Conservation (phyloP, 495 filamentous ascomycete species). For the Talaromyces ruber region DNA sequence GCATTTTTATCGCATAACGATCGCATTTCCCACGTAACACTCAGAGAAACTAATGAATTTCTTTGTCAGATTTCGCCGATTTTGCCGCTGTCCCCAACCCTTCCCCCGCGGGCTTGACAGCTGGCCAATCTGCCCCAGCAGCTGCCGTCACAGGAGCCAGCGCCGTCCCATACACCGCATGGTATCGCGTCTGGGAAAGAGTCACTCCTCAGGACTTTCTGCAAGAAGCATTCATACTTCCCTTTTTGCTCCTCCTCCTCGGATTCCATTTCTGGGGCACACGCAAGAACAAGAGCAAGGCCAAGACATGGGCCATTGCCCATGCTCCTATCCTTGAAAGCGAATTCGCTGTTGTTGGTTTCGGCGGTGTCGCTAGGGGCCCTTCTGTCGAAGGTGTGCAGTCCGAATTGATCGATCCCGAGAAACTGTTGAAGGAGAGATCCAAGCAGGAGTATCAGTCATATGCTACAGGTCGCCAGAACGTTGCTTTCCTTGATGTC, state of each 20-base stretch:
- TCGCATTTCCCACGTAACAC: not conserved
- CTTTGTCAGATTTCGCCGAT: conserved; percentile 79
- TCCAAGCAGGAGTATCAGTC: conserved; percentile 72
- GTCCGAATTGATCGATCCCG: conserved; percentile 39
- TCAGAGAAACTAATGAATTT: too few species aligned
- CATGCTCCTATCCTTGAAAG: conserved; percentile 60
- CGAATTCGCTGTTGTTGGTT: conserved; percentile 90
- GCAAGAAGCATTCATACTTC: conserved; percentile 74
- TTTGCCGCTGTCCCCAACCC: conserved; percentile 63
- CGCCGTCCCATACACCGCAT: conserved; percentile 69
- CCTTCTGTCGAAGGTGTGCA: conserved; percentile 33
- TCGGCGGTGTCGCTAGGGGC: conserved; percentile 38
- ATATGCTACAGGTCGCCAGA: conserved; percentile 91
- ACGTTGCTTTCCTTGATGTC: conserved; percentile 83
- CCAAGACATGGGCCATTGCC: conserved; percentile 69
- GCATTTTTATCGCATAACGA: not conserved
- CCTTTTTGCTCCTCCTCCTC: conserved; percentile 63
- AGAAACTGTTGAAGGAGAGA: conserved; percentile 70
- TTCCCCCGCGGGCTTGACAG: conserved; percentile 35
- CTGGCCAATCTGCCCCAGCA: conserved; percentile 29
- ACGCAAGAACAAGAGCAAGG: conserved; percentile 67
- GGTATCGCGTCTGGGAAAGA: conserved; percentile 96
- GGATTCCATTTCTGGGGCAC: conserved; percentile 77
- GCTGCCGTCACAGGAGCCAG: conserved; percentile 39
- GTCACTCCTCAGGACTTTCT: conserved; percentile 72